Conservation (phyloP, 768 basidiomycete species). For the Pleurotus citrinopileatus region DNA sequence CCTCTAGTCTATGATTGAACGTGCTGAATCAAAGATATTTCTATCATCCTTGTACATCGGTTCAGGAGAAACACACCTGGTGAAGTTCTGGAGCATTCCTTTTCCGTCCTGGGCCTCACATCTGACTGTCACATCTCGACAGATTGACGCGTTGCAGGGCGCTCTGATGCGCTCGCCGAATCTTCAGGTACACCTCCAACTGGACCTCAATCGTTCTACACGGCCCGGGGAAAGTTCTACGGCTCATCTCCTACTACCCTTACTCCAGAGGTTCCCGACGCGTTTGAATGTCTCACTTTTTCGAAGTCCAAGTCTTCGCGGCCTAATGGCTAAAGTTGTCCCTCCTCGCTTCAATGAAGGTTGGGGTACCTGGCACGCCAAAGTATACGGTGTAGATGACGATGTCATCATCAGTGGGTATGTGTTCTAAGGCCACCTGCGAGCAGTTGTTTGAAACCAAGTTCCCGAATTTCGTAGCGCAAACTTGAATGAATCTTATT, state of each 20-base stretch:
- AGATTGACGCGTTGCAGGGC: conserved; percentile 69
- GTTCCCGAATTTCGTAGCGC: conserved; percentile 50
- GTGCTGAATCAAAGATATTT: conserved; percentile 80
- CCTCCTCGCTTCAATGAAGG: conserved; percentile 97
- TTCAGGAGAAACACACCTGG: conserved; percentile 73
- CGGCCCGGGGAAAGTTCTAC: conserved; percentile 72
- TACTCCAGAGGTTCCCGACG: conserved; percentile 67
- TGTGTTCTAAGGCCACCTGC: conserved; percentile 16
- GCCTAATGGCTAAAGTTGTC: conserved; percentile 69
- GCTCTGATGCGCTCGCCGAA: conserved; percentile 57
- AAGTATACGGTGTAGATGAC: conserved; percentile 92
- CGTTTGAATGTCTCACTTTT: conserved; percentile 81
- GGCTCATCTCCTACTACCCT: conserved; percentile 63
- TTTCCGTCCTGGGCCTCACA: neutral
- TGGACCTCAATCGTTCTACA: conserved; percentile 81
- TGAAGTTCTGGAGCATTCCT: conserved; percentile 43
- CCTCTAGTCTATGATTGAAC: conserved; percentile 66
- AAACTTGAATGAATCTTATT: conserved; percentile 91
- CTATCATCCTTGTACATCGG: conserved; percentile 92
- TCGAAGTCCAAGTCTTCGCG: conserved; percentile 81
- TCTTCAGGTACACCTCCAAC: conserved; percentile 66
- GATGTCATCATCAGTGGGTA: conserved; percentile 93
- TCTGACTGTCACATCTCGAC: conserved; percentile 25
- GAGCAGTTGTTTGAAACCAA: neutral
- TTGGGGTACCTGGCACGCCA: conserved; percentile 98